These are phyloP conservation scores for Clonostachys rhizophaga DNA, from an alignment of 2,329 filamentous ascomycete genomes.

Conservation along the genomic window DNA sequence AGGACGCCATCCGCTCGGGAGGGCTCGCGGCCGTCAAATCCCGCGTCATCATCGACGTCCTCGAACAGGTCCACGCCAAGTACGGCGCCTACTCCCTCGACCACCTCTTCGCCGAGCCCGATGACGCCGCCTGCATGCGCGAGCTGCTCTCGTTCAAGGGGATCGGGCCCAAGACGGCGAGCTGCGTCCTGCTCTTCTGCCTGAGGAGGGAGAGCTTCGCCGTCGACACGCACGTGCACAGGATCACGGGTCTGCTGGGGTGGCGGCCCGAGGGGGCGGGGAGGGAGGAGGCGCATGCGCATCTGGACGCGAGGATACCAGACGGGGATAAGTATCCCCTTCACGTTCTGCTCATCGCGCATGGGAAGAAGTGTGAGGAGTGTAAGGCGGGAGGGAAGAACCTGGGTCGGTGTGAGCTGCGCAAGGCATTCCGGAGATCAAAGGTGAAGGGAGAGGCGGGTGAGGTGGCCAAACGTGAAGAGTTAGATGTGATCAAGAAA, in stretches of 20 bases:
- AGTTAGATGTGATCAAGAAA: slow-evolving; percentile 2
- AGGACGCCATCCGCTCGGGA: slow-evolving; percentile 64
- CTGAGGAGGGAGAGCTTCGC: slow-evolving; percentile 41
- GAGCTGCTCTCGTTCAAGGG: slow-evolving; percentile 45
- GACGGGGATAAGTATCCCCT: slow-evolving; percentile 43
- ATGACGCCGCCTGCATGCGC: slow-evolving; percentile 40
- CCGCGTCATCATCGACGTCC: slow-evolving; percentile 63
- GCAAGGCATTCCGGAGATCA: slow-evolving; percentile 27
- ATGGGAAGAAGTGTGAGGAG: slow-evolving; percentile 38
- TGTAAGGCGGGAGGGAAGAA: slow-evolving; percentile 38
- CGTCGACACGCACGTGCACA: slow-evolving; percentile 48
- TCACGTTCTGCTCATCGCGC: slow-evolving; percentile 42
- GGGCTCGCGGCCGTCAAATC: slow-evolving; percentile 71
- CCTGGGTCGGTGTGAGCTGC: slow-evolving; percentile 29
- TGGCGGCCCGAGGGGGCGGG: slow-evolving; percentile 36
- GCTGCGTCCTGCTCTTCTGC: slow-evolving; percentile 47
- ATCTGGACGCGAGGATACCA: slow-evolving; percentile 41
- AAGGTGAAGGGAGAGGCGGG: slow-evolving; percentile 10
- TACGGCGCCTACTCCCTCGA: slow-evolving; percentile 41
- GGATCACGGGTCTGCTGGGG: slow-evolving; percentile 40
- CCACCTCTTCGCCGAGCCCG: slow-evolving; percentile 32
- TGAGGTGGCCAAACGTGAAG: slow-evolving; percentile 3
- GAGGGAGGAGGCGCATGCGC: slow-evolving; percentile 41
- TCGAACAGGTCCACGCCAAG: slow-evolving; percentile 48
- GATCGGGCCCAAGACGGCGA: slow-evolving; percentile 50